These are phyloP conservation scores for Coffea eugenioides DNA, from an alignment of 257 asterid genomes.

Conservation along the genomic window DNA sequence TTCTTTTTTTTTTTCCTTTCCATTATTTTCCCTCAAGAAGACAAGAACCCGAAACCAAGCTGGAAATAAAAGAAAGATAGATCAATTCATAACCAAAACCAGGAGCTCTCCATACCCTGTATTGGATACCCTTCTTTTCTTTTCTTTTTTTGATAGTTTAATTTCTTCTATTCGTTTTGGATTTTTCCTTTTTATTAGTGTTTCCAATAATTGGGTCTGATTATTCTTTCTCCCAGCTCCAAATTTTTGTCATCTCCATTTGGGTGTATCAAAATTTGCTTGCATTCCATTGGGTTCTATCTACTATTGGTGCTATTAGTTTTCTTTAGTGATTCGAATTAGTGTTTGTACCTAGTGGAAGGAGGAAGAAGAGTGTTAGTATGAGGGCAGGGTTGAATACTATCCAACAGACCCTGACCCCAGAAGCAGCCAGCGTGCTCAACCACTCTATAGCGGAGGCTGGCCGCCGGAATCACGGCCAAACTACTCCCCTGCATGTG, in stretches of 20 bases:
- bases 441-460: slow-evolving; percentile 88
- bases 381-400: slow-evolving; percentile 93
- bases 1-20: neutral
- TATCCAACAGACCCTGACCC: slow-evolving; percentile 83
- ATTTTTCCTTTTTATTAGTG: too few relatives aligned
- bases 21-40: too few relatives aligned
- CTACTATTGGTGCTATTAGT: too few relatives aligned
- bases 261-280: neutral
- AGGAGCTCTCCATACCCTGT: neutral
- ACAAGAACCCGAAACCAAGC: slow-evolving; percentile 25
- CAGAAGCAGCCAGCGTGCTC: slow-evolving; percentile 74
- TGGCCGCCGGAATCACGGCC: slow-evolving; percentile 82
- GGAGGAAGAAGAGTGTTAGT: slow-evolving; percentile 7
- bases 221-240: neutral
- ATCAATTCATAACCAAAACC: neutral
- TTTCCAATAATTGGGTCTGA: neutral
- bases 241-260: neutral
- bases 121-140: neutral
- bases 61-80: neutral
- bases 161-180: neutral
- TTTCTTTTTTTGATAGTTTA: neutral
- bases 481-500: slow-evolving; percentile 92
- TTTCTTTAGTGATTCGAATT: neutral
- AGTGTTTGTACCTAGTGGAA: neutral
- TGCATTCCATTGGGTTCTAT: neutral